phyloP scores from a whole-genome alignment of 176 grass and related monocot species.

The Alloteropsis semialata region DNA sequence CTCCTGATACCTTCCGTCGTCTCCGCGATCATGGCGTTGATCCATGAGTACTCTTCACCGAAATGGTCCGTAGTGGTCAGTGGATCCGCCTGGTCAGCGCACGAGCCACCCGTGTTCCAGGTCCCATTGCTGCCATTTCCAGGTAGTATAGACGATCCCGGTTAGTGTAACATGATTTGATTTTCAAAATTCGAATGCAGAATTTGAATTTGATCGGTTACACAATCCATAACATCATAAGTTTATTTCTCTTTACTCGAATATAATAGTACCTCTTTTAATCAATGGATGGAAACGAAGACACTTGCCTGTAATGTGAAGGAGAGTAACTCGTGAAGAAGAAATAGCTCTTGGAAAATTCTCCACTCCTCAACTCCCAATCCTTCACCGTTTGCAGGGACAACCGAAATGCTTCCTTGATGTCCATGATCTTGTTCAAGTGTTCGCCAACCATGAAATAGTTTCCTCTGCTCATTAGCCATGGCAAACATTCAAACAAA shows the following conservation, averaged over 20 bases:
- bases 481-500: background rate
- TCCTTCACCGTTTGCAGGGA: constrained; percentile 25
- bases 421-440: constrained; percentile 26
- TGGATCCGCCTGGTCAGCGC: background rate
- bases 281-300: no score
- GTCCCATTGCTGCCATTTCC: constrained; percentile 34
- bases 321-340: constrained; percentile 47
- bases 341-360: background rate
- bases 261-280: no score
- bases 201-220: background rate
- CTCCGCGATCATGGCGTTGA: constrained; percentile 23
- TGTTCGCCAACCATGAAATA: constrained; percentile 39
- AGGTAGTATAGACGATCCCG: background rate
- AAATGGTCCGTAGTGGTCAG: background rate
- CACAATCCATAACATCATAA: no score
- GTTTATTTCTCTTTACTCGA: no score
- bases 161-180: background rate
- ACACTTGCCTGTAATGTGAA: constrained; percentile 28
- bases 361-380: background rate
- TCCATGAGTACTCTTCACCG: constrained; percentile 27
- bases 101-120: constrained; percentile 28
- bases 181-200: background rate
- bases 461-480: constrained; percentile 30
- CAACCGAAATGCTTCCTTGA: constrained; percentile 31
- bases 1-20: background rate